A percentile compares a stretch with the other conserved stretches of the same genome.
Evolutionary conservation across 805 yeast species (phyloP).

Genomic region (Cyberlindnera xylosilytica): DNA sequence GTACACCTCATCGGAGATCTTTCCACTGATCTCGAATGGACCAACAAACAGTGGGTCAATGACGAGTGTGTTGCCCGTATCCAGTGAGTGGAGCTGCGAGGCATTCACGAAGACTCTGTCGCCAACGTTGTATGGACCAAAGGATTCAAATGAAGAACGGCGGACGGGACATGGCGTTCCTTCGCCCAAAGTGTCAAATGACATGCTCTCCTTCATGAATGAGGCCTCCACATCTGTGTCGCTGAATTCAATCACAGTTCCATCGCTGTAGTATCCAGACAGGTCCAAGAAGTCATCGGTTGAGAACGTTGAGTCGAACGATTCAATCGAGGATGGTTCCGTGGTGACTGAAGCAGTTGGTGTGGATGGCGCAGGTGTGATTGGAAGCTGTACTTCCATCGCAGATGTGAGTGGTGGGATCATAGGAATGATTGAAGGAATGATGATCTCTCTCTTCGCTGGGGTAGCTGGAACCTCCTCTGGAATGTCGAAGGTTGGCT

Average conservation of each 20-base stretch:
- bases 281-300: not conserved
- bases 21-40: conserved; percentile 6
- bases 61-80: conserved; percentile 1
- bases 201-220: not conserved
- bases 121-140: conserved; percentile 1
- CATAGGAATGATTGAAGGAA: no score
- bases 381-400: not conserved
- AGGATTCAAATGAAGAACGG: not conserved
- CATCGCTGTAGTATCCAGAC: not conserved
- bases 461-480: no score
- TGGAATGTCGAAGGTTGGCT: no score
- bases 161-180: not conserved
- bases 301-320: not conserved
- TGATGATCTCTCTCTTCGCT: no score
- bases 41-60: conserved; percentile 2
- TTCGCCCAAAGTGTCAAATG: not conserved
- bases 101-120: conserved; percentile 8
- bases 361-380: not conserved
- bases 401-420: not conserved
- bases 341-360: not conserved
- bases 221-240: not conserved
- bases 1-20: conserved; percentile 1
- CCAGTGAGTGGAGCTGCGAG: conserved; percentile 2
- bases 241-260: not conserved
- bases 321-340: not conserved